Base-by-base conservation (phyloP, 805 yeast species). In the Ogataea thermomethanolica region DNA sequence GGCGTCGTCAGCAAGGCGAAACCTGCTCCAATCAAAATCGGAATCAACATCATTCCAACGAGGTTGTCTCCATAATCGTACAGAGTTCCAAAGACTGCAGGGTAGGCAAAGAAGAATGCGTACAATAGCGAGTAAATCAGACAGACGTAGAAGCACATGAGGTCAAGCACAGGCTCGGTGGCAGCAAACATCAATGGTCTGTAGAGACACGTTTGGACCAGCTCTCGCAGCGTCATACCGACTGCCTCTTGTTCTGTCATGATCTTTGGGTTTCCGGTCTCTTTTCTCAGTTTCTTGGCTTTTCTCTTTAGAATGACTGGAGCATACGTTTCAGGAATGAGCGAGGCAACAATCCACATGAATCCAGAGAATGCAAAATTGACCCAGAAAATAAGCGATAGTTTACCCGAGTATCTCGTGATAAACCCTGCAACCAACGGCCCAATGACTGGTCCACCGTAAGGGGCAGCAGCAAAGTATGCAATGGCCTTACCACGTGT, bases 21-120 rank as follows among this genome's bases (percentile, higher is more conserved):
- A 11, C 68, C 62, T 1, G 96, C 96, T 49, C 97, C 97, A 44
- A 89, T 86, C 48, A 89, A 66, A 55, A 89, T 89, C 17, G 96
- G 96, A 54, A 89, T 83, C 52, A 85, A 74, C 95, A 90, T 86
- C 52, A 89, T 67, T 25, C 96, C 96, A 50, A 84, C 79, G 37
- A 71, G 70, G 53, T 86, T 85, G 61, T 87, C 95, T 50, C 81
- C 71, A 64, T 71, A 88, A 34, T 80, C 87, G 56, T 89, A 85
- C 39, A 88, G 71, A 40, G 80, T 84, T 40, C 72, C 74, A 61
- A 89, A 89, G 37, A 89, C 86, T 38, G 83, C 95, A 4, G 97
- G 97, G 65, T 84, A 89, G 0, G 97, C 96, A 66, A 88, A 89
- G 79, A 89, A 89, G 70, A 89, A 89, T 9, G 95, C 96, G 57